Conservation (phyloP, 331 rosid genomes). For the Cydonia oblonga region DNA sequence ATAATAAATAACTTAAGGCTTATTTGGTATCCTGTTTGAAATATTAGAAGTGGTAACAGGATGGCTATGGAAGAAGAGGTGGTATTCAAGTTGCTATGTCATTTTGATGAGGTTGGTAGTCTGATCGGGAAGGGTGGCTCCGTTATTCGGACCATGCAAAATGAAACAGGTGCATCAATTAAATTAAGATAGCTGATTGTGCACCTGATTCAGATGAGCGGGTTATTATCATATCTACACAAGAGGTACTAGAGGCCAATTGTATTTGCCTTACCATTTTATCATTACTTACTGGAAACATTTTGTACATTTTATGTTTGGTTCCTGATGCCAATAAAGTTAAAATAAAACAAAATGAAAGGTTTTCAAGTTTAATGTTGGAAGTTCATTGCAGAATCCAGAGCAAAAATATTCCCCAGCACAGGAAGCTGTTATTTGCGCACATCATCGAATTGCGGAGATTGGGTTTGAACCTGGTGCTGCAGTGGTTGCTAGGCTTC, state of each 20-base stretch:
- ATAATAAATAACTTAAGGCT: no score
- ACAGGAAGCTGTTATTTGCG: slow-evolving; percentile 83
- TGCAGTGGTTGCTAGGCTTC: slow-evolving; percentile 69
- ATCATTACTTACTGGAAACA: neutral
- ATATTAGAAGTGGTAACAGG: slow-evolving; percentile 39
- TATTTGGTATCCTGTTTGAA: no score
- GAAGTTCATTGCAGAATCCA: slow-evolving; percentile 35
- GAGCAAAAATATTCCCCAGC: slow-evolving; percentile 73
- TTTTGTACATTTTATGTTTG: neutral
- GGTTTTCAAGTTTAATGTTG: neutral
- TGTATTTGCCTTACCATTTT: slow-evolving; percentile 2
- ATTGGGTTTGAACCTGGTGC: slow-evolving; percentile 72
- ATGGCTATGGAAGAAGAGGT: slow-evolving; percentile 67
- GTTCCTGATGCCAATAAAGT: neutral
- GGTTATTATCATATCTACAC: slow-evolving; percentile 63
- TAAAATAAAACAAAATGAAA: neutral
- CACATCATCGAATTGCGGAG: slow-evolving; percentile 64
- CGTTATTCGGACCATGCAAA: slow-evolving; percentile 59
- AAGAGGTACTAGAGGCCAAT: slow-evolving; percentile 51
- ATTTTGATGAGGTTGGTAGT: slow-evolving; percentile 77
- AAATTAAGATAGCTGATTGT: slow-evolving; percentile 67
- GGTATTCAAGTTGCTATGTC: slow-evolving; percentile 71
- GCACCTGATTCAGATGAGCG: slow-evolving; percentile 71
- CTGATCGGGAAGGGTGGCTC: slow-evolving; percentile 90
- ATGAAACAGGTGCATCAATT: slow-evolving; percentile 76